phyloP scores from a whole-genome alignment of 163 green algal species.

The Chlorella variabilis region DNA sequence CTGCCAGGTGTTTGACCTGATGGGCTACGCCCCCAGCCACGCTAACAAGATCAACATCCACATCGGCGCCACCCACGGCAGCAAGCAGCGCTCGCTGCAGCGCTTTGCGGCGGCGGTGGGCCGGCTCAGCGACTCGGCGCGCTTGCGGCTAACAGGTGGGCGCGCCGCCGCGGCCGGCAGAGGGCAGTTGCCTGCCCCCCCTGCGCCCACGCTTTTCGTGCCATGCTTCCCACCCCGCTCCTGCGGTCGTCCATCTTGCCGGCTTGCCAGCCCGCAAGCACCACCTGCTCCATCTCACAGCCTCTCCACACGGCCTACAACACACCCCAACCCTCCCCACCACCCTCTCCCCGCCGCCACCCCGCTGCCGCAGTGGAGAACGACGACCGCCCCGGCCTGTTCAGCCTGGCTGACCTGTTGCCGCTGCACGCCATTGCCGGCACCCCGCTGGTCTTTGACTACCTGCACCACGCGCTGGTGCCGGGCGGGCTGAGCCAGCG shows the following conservation, averaged over 20 bases:
- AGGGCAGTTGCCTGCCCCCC: no score
- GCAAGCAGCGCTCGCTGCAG: slow-evolving; percentile 50
- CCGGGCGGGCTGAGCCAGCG: slow-evolving; percentile 52
- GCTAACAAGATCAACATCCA: slow-evolving; percentile 85
- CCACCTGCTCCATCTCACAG: no score
- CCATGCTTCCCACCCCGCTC: no score
- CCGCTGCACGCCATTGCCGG: slow-evolving; percentile 48
- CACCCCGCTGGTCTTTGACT: slow-evolving; percentile 81
- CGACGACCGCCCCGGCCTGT: slow-evolving; percentile 68
- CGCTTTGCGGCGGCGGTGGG: slow-evolving; percentile 56
- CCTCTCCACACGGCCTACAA: no score
- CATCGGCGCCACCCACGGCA: slow-evolving; percentile 66
- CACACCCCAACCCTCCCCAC: no score
- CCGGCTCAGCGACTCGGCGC: background rate
- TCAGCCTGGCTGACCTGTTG: slow-evolving; percentile 65
- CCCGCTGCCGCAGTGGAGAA: slow-evolving; percentile 73
- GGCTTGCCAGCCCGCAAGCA: no score
- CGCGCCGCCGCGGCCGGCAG: background rate
- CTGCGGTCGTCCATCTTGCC: no score
- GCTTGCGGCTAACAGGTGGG: slow-evolving; percentile 15
- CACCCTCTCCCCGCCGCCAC: no score
- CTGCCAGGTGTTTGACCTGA: slow-evolving; percentile 72
- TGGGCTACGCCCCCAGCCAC: slow-evolving; percentile 62
- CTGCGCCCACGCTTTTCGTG: no score
- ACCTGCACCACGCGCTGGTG: slow-evolving; percentile 69